Evolutionary conservation across 306 rosid species (phyloP), one percentile per base, ranked within the genome.

Genomic region (Ormosia semicastrata): DNA sequence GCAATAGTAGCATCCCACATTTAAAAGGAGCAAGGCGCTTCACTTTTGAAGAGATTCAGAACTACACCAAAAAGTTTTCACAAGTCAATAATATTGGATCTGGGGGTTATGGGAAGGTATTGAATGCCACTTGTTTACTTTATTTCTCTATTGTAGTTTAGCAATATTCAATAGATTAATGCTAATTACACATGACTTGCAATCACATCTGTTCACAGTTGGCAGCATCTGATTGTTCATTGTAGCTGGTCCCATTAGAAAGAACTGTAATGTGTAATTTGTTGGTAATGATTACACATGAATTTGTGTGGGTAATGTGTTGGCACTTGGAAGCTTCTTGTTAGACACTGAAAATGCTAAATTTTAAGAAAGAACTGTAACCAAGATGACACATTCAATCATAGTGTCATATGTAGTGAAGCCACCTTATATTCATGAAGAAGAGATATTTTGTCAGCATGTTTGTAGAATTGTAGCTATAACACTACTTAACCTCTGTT

Each of bases 81-180:
- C 65, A 73, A 30, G 59, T 1, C 77, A 84, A 73, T 39, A 36
- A 9, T 68, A 40, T 81, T 46, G 90, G 90, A 74, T 79, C 90
- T 30, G 98, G 98, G 7, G 97, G 98, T 10, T 91, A 92, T 70
- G 98, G 97, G 24, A 89, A 92, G 93, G 98, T 78, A 66, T 71
- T 30, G 43, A 62, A 41, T 49, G 49, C 33, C 37, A 69, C 58
- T 58, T 71, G 40, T 65, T 77, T 78, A 32, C 63, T 83, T 69
- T 64, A 37, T 82, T 56, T 76, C 40, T 76, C 72, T 58, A 10
- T 30, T 6, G 32, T 43, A 33, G 37, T 58, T 44, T 57, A 44
- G 62, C 62, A 57, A 44, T 58, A 34, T 36, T n/a, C 57, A 69
- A 68, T 30, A 14, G 30, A 53, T 40, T 50, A 40, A 36, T 72